Evolutionary conservation across 306 rosid genomes (phyloP).

Genomic region (Corylus avellana): DNA sequence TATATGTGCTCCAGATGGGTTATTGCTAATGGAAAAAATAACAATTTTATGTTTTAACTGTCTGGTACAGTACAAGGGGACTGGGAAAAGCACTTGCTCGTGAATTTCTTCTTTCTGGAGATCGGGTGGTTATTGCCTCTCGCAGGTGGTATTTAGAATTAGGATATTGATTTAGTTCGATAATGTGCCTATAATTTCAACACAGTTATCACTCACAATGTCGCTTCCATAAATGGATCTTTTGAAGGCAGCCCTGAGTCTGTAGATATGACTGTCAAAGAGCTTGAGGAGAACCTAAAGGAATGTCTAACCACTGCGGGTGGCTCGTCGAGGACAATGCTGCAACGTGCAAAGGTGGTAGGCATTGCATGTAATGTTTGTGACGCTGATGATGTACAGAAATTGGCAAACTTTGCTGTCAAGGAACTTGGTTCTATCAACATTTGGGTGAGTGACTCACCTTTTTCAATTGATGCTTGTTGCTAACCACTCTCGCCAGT

Average conservation of each 20-base stretch:
- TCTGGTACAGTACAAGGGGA: constrained; percentile 80
- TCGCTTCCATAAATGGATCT: constrained; percentile 26
- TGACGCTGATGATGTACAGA: constrained; percentile 69
- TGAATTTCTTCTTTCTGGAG: constrained; percentile 93
- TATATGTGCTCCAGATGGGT: neutral
- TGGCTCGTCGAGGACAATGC: constrained; percentile 51
- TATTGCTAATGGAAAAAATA: neutral
- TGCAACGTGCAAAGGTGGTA: constrained; percentile 70
- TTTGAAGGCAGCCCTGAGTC: constrained; percentile 74
- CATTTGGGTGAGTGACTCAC: constrained; percentile 74
- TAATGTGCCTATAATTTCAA: neutral
- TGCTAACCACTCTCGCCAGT: neutral
- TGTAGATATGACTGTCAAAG: constrained; percentile 67
- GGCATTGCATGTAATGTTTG: constrained; percentile 90
- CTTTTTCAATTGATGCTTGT: neutral
- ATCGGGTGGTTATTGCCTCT: constrained; percentile 80
- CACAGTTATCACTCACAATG: constrained; percentile 28
- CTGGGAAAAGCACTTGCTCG: constrained; percentile 94
- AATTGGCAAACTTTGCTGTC: constrained; percentile 64
- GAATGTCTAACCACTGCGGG: constrained; percentile 62
- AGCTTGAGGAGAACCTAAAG: constrained; percentile 84
- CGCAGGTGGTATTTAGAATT: constrained; percentile 68
- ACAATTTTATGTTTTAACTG: constrained; percentile 22
- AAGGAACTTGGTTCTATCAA: constrained; percentile 71
- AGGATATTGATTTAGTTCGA: constrained; percentile 11